These are phyloP conservation scores for Oxyria digyna DNA, from an alignment of 148 eudicot species.

Conservation along the genomic window DNA sequence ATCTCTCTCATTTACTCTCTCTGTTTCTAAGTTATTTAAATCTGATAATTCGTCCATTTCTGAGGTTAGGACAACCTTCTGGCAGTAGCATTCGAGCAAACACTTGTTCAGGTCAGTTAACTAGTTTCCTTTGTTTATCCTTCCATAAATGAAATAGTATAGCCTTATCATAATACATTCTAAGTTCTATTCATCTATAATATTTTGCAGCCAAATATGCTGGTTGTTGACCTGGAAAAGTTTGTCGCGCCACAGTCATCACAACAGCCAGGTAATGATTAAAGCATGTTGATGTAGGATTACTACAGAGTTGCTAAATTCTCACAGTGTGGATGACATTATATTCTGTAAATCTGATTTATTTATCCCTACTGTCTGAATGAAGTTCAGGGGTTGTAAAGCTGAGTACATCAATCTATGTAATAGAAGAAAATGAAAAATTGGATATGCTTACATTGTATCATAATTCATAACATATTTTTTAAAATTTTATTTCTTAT, in stretches of 20 bases:
- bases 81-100: slow-evolving; percentile 78
- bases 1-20: neutral
- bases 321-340: neutral
- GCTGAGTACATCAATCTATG: neutral
- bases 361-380: neutral
- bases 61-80: slow-evolving; percentile 47
- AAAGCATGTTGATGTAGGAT: neutral
- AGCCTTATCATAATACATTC: neutral
- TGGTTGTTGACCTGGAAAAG: slow-evolving; percentile 85
- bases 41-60: neutral
- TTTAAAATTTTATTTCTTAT: neutral
- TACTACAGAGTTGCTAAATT: neutral
- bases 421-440: neutral
- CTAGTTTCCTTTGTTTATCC: neutral
- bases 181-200: neutral
- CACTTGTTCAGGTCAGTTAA: slow-evolving; percentile 56
- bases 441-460: neutral
- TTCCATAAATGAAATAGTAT: neutral
- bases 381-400: neutral
- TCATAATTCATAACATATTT: neutral
- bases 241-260: slow-evolving; percentile 40
- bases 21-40: neutral
- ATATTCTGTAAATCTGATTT: neutral
- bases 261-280: neutral
- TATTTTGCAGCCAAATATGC: slow-evolving; percentile 63